Conservation (phyloP, 768 basidiomycete species). For the Serendipita indica region DNA sequence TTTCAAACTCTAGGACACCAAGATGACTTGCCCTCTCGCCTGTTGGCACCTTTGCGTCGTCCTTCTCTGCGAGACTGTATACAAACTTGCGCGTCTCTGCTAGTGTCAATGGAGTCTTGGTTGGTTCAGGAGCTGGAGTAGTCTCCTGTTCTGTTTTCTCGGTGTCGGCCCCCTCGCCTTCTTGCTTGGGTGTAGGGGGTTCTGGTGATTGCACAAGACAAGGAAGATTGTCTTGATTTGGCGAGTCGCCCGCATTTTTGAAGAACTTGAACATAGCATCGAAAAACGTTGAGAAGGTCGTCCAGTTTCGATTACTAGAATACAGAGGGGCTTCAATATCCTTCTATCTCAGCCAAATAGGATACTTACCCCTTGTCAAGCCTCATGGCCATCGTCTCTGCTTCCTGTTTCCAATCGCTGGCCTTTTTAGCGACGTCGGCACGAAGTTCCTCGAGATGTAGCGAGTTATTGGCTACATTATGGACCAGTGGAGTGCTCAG, state of each 20-base stretch:
- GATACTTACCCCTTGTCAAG: conserved; percentile 36
- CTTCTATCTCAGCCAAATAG: conserved; percentile 39
- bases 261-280: conserved; percentile 45
- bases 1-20: conserved; percentile 63
- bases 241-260: conserved; percentile 16
- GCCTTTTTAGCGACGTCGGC: conserved; percentile 20
- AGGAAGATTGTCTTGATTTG: background rate
- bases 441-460: background rate
- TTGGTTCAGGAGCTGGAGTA: conserved; percentile 3
- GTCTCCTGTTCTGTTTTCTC: conserved; percentile 11
- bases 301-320: conserved; percentile 66
- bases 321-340: conserved; percentile 18
- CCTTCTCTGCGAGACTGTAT: conserved; percentile 30
- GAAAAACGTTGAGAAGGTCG: conserved; percentile 62
- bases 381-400: conserved; percentile 30
- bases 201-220: conserved; percentile 7
- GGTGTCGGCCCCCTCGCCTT: conserved; percentile 12
- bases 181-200: conserved; percentile 12
- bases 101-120: conserved; percentile 14
- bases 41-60: conserved; percentile 37
- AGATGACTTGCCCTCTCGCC: conserved; percentile 62
- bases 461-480: background rate
- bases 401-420: conserved; percentile 46
- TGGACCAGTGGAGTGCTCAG: background rate
- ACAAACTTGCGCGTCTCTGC: conserved; percentile 26